phyloP scores from a whole-genome alignment of 306 rosid species.

The Vigna angularis region DNA sequence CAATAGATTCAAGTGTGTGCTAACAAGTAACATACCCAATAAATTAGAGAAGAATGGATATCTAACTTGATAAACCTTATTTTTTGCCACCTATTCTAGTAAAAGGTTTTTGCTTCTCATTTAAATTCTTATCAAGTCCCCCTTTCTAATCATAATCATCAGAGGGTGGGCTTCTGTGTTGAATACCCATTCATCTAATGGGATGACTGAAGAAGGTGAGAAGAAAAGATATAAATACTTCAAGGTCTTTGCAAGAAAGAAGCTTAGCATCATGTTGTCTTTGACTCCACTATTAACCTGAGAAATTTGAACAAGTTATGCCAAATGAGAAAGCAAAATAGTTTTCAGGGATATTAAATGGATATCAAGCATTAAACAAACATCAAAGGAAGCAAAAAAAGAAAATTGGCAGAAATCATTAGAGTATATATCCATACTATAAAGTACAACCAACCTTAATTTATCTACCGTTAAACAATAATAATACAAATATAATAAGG shows the following conservation, averaged over 20 bases:
- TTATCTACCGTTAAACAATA: too few relatives aligned
- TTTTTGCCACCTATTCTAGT: slow-evolving; percentile 73
- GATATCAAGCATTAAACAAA: slow-evolving; percentile 20
- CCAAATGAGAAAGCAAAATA: slow-evolving; percentile 11
- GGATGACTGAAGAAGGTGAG: slow-evolving; percentile 84
- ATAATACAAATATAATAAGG: too few relatives aligned
- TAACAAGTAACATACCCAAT: fast-evolving
- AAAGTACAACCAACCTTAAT: too few relatives aligned
- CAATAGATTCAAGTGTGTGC: too few relatives aligned
- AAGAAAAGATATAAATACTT: slow-evolving; percentile 96
- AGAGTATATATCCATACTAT: not conserved
- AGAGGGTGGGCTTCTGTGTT: slow-evolving; percentile 98
- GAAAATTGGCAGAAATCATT: not conserved
- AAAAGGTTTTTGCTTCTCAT: slow-evolving; percentile 50
- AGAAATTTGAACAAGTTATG: slow-evolving; percentile 55
- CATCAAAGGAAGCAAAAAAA: slow-evolving; percentile 28
- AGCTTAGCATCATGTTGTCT: slow-evolving; percentile 97
- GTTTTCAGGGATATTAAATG: not conserved
- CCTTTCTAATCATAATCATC: slow-evolving; percentile 65
- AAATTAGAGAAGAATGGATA: slow-evolving; percentile 15
- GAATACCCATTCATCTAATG: slow-evolving; percentile 97
- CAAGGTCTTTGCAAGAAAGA: slow-evolving; percentile 97
- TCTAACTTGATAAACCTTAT: slow-evolving; percentile 69
- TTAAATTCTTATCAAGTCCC: slow-evolving; percentile 39
- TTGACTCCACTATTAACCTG: slow-evolving; percentile 94